Conservation (phyloP, 179 eudicot genomes). For the Spergularia azorica region DNA sequence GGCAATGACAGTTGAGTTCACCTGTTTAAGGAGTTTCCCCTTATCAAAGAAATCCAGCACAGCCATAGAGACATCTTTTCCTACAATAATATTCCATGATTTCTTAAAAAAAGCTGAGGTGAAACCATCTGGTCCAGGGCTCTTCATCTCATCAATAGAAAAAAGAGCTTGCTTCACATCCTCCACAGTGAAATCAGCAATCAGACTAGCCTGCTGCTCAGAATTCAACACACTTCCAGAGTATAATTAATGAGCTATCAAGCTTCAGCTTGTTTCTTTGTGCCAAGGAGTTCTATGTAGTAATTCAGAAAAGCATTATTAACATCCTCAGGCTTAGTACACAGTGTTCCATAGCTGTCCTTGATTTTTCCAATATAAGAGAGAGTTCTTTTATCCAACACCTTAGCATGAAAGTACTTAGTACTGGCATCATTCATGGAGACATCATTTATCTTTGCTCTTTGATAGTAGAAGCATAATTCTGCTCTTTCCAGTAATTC, state of each 20-base stretch:
- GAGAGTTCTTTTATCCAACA: not conserved
- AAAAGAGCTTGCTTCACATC: not conserved
- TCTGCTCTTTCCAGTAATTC: not conserved
- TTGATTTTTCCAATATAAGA: not conserved
- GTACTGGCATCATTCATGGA: not conserved
- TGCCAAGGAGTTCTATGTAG: not conserved
- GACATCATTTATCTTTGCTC: not conserved
- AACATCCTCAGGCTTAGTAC: not conserved
- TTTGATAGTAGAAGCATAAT: not conserved
- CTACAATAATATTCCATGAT: not conserved
- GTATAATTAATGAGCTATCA: no score
- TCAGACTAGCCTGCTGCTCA: not conserved
- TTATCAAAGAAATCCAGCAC: no score
- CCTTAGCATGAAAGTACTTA: not conserved
- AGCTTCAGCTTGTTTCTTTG: no score
- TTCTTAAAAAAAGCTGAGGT: not conserved
- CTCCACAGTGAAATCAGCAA: not conserved
- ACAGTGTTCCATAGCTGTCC: accelerated
- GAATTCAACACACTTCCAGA: not conserved
- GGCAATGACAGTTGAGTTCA: no score
- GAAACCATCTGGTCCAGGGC: not conserved
- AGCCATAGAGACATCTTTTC: not conserved
- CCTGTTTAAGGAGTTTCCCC: no score
- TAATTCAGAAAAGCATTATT: not conserved
- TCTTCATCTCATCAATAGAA: not conserved